Conservation (phyloP, 352 stramenopile genomes). For the Pythium sukuiense region DNA sequence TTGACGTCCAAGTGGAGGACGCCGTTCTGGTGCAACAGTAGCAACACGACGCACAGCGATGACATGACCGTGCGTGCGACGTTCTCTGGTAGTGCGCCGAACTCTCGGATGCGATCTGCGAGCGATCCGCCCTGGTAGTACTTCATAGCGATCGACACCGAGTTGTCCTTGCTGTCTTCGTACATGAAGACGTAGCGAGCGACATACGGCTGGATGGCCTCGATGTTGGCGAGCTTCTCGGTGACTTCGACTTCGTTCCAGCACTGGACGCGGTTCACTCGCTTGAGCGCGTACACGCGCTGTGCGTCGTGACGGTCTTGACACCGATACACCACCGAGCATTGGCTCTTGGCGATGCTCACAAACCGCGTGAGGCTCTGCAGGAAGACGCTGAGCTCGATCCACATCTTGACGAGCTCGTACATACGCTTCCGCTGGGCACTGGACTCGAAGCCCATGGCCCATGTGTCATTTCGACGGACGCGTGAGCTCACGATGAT, state of each 20-base stretch:
- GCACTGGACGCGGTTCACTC: slow-evolving; percentile 37
- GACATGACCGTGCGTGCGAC: slow-evolving; percentile 40
- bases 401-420: slow-evolving; percentile 55
- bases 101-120: slow-evolving; percentile 41
- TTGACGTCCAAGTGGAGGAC: slow-evolving; percentile 71
- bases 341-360: slow-evolving; percentile 49
- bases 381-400: slow-evolving; percentile 52
- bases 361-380: slow-evolving; percentile 47
- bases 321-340: slow-evolving; percentile 59
- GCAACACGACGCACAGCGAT: slow-evolving; percentile 47
- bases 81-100: slow-evolving; percentile 35
- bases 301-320: slow-evolving; percentile 29
- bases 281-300: slow-evolving; percentile 50
- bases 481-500: slow-evolving; percentile 54
- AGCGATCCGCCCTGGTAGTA: slow-evolving; percentile 59
- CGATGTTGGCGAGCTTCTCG: slow-evolving; percentile 36
- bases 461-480: slow-evolving; percentile 54
- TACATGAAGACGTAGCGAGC: slow-evolving; percentile 61
- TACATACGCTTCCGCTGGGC: slow-evolving; percentile 46
- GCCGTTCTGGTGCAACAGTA: slow-evolving; percentile 46
- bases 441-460: slow-evolving; percentile 45
- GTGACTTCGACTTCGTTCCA: slow-evolving; percentile 46
- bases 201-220: slow-evolving; percentile 42
- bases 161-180: slow-evolving; percentile 45
- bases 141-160: slow-evolving; percentile 65